Base-by-base conservation (phyloP, 2,329 filamentous ascomycete genomes). In the Phoma sp. region DNA sequence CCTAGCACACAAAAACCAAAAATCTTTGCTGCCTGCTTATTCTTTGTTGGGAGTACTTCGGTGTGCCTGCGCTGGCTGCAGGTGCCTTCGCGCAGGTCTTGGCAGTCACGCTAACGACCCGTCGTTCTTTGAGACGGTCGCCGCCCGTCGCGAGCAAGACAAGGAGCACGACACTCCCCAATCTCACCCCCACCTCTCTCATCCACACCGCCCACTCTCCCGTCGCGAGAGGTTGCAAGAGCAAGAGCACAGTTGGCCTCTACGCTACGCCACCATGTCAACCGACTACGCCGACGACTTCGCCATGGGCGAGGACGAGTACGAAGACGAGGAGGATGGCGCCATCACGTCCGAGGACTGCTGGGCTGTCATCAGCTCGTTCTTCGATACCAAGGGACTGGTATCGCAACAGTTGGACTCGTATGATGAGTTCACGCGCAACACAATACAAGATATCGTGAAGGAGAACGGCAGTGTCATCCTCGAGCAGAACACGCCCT, bases 401-500 rank as follows among this genome's bases (percentile, higher is more conserved):
- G 95, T 96, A 22, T 96, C 95, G 13, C 93, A 99, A 78, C 95
- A 99, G 80, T 88, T 98, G 59, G 93, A 98, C 75, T 99, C 96
- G 0, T 99, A 96, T 78, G 92, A 99, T 78, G 93, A 98, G 73
- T 99, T 99, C 70, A 93, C 95, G 52, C 88, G 89, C 56, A 92
- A 90, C 22, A 97, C 93, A 0, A 93, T 99, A 77, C 93, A 98
- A 71, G 91, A 96, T 67, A 86, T 99, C 56, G 89, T 99, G 55
- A 88, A 92, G 68, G 95, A 98, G 75, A 93, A 96, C 73, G 91
- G 90, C 36, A 86, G 89, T 62, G 88, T 98, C 58, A 92, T 90
- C n/a, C 86, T 99, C 61, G 95, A 99, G 71, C 91, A 97, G 75
- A 93, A 92, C 58, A 89, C 93, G 59, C 89, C 92, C 4, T 87